Conservation (phyloP, 768 basidiomycete genomes). For the Kwoniella botswanensis region DNA sequence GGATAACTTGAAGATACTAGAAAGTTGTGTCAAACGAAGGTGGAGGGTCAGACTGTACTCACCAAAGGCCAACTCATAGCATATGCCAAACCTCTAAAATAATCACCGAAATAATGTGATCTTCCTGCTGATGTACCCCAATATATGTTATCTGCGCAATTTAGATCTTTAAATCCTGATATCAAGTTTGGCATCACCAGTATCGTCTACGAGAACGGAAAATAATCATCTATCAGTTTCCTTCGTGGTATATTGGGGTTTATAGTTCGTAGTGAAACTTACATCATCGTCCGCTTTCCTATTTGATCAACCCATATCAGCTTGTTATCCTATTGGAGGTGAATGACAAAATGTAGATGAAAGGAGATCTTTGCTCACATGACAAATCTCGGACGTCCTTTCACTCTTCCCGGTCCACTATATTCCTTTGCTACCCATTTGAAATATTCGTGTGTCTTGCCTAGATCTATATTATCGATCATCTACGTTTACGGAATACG, state of each 20-base stretch:
- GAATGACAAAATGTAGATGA: background rate
- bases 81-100: constrained; percentile 58
- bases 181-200: constrained; percentile 59
- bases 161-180: constrained; percentile 53
- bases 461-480: constrained; percentile 58
- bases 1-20: too few species aligned
- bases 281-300: constrained; percentile 60
- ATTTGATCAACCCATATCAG: background rate
- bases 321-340: too few species aligned
- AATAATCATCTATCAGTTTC: too few species aligned
- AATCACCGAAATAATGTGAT: constrained; percentile 56
- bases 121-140: constrained; percentile 58
- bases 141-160: constrained; percentile 58
- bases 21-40: too few species aligned
- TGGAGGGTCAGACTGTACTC: too few species aligned
- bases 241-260: background rate
- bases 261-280: constrained; percentile 18
- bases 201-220: constrained; percentile 46
- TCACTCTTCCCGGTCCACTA: constrained; percentile 52
- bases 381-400: constrained; percentile 57
- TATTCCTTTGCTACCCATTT: constrained; percentile 58
- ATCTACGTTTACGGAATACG: constrained; percentile 30
- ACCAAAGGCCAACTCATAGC: constrained; percentile 59
- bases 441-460: constrained; percentile 59
- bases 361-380: constrained; percentile 46